Evolutionary conservation across 2,329 filamentous ascomycete genomes (phyloP).

Genomic region (Fusarium protoensiforme): DNA sequence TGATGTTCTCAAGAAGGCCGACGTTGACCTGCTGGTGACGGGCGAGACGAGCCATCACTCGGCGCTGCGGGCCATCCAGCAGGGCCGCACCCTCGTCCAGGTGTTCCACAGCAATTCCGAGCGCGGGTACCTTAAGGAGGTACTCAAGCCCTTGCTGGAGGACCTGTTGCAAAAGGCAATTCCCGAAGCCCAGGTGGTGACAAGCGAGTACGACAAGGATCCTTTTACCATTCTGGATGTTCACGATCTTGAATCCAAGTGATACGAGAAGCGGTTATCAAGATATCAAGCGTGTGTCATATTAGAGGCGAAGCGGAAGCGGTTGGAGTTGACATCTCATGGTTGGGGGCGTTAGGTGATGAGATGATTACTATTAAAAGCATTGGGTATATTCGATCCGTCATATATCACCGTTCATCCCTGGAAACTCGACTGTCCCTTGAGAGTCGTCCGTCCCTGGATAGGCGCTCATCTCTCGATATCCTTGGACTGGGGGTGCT

Average conservation of each 20-base stretch:
- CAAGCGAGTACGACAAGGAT: constrained; percentile 86
- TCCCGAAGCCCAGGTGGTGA: constrained; percentile 69
- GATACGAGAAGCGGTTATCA: not conserved
- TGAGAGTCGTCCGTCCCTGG: constrained; percentile 32
- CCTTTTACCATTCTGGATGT: constrained; percentile 83
- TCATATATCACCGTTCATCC: constrained; percentile 22
- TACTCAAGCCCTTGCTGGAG: constrained; percentile 75
- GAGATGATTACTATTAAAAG: constrained; percentile 6
- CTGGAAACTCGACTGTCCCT: constrained; percentile 25
- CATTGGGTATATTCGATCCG: constrained; percentile 37
- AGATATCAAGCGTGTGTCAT: not conserved
- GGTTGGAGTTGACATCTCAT: constrained; percentile 3
- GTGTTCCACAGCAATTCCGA: constrained; percentile 96
- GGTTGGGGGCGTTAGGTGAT: not conserved
- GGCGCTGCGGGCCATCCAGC: constrained; percentile 85
- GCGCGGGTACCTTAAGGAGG: constrained; percentile 79
- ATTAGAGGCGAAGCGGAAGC: not conserved
- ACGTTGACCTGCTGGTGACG: constrained; percentile 86
- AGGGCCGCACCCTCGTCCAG: constrained; percentile 83
- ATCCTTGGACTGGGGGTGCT: constrained; percentile 32
- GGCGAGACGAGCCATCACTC: constrained; percentile 96
- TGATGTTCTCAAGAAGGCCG: constrained; percentile 74
- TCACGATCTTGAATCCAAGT: constrained; percentile 46
- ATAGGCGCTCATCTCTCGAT: constrained; percentile 30
- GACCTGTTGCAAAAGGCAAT: constrained; percentile 64